phyloP scores from a whole-genome alignment of 2,329 filamentous ascomycete species.

The Pseudogymnoascus sp. region DNA sequence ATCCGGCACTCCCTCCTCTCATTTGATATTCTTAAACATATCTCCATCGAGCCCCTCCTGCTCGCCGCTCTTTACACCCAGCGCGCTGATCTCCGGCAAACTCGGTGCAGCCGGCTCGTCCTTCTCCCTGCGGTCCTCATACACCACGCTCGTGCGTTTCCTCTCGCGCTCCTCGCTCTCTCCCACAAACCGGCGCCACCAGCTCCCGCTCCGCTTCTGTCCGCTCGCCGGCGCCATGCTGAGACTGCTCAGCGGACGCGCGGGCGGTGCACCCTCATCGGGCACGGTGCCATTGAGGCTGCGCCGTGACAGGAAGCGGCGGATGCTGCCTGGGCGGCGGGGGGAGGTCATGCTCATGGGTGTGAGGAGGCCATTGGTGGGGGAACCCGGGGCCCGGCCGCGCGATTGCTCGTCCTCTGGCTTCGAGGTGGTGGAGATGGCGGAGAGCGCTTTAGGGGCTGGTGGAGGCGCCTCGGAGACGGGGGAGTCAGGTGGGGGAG shows the following conservation, averaged over 20 bases:
- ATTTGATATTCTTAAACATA: constrained; percentile 32
- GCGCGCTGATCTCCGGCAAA: constrained; percentile 27
- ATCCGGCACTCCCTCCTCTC: not conserved
- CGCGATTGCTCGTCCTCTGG: not conserved
- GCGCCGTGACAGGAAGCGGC: constrained; percentile 30
- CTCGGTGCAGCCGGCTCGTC: constrained; percentile 28
- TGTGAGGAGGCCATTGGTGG: constrained; percentile 10
- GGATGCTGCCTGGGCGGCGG: constrained; percentile 30
- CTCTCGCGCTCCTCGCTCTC: constrained; percentile 14
- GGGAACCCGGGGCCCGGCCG: not conserved
- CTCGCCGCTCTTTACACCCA: constrained; percentile 26
- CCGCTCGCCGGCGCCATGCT: constrained; percentile 18
- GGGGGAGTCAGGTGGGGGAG: constrained; percentile 28
- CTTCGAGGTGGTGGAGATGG: constrained; percentile 12
- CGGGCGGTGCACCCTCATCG: constrained; percentile 21
- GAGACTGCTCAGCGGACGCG: constrained; percentile 23
- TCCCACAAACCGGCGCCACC: constrained; percentile 24
- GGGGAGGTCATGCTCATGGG: constrained; percentile 25
- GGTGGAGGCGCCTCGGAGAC: constrained; percentile 24
- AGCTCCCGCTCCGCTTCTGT: constrained; percentile 25
- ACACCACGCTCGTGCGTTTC: constrained; percentile 24
- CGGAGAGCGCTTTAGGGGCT: constrained; percentile 4
- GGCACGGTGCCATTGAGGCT: constrained; percentile 23
- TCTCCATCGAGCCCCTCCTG: constrained; percentile 27
- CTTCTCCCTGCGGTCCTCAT: constrained; percentile 16